phyloP scores from a whole-genome alignment of 1,284 basidiomycete genomes.

The Melampsora occidentalis region DNA sequence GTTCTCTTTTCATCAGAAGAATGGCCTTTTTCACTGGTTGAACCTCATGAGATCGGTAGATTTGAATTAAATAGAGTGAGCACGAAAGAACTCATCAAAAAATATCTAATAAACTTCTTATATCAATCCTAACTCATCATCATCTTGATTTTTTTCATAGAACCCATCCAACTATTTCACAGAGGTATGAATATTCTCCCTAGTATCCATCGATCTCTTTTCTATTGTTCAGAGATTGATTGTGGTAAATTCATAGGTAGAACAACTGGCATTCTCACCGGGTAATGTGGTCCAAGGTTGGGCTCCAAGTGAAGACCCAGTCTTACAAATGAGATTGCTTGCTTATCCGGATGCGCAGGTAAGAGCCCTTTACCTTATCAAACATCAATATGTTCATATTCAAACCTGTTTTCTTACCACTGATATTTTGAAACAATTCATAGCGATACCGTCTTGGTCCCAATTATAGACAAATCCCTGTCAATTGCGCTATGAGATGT shows the following conservation, averaged over 20 bases:
- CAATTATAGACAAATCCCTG: background rate
- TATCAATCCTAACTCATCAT: too few species aligned
- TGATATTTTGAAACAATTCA: background rate
- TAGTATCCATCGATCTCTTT: too few species aligned
- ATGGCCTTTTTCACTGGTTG: slow-evolving; percentile 31
- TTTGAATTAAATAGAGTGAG: slow-evolving; percentile 37
- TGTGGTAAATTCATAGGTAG: background rate
- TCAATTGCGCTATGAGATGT: background rate
- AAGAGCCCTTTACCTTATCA: background rate
- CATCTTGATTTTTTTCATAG: background rate
- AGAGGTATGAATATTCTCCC: background rate
- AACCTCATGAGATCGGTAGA: slow-evolving; percentile 30
- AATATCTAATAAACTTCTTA: too few species aligned
- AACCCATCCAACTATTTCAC: slow-evolving; percentile 34
- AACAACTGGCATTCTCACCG: slow-evolving; percentile 32
- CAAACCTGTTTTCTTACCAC: background rate
- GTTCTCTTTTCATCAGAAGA: slow-evolving; percentile 11
- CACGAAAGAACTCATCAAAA: too few species aligned
- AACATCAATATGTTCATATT: too few species aligned
- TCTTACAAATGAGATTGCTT: slow-evolving; percentile 33
- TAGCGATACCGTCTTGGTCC: slow-evolving; percentile 6
- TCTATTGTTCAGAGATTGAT: background rate
- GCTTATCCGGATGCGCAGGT: slow-evolving; percentile 25
- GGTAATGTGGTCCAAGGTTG: slow-evolving; percentile 26
- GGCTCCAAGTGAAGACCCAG: slow-evolving; percentile 28